phyloP scores from a whole-genome alignment of 2,329 filamentous ascomycete genomes.

The Stachybotrys elegans region DNA sequence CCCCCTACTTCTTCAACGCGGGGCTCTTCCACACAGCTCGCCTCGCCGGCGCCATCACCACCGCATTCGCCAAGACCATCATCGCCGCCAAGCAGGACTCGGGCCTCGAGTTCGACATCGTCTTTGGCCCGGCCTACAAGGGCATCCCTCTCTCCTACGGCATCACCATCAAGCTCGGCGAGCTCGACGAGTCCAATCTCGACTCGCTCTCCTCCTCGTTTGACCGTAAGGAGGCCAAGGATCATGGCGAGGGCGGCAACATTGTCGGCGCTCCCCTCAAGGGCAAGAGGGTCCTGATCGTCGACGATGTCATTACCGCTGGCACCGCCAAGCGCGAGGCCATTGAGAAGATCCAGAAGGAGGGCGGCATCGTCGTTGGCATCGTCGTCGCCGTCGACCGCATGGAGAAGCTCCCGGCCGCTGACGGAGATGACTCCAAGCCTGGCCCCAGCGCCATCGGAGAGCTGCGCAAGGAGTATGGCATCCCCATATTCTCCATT shows the following conservation, averaged over 20 bases:
- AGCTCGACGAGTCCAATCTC: conserved; percentile 62
- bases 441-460: conserved; percentile 77
- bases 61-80: conserved; percentile 72
- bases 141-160: conserved; percentile 86
- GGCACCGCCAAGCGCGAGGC: conserved; percentile 93
- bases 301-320: conserved; percentile 95
- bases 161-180: conserved; percentile 69
- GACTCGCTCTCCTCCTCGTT: conserved; percentile 76
- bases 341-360: conserved; percentile 78
- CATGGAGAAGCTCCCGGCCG: conserved; percentile 70
- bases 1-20: conserved; percentile 98
- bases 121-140: conserved; percentile 96
- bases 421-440: conserved; percentile 61
- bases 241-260: conserved; percentile 88
- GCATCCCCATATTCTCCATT: conserved; percentile 78
- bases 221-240: conserved; percentile 94
- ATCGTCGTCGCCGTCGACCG: conserved; percentile 87
- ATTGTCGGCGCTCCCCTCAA: conserved; percentile 85
- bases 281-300: conserved; percentile 80
- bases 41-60: conserved; percentile 70
- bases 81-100: conserved; percentile 38
- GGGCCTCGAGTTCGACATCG: conserved; percentile 65
- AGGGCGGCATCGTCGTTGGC: conserved; percentile 80
- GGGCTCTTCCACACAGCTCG: conserved; percentile 81
- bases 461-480: conserved; percentile 76